A percentile compares a stretch with the other conserved stretches of the same genome.
Conservation (phyloP, 345 rosid genomes). For the Linum usitatissimum region DNA sequence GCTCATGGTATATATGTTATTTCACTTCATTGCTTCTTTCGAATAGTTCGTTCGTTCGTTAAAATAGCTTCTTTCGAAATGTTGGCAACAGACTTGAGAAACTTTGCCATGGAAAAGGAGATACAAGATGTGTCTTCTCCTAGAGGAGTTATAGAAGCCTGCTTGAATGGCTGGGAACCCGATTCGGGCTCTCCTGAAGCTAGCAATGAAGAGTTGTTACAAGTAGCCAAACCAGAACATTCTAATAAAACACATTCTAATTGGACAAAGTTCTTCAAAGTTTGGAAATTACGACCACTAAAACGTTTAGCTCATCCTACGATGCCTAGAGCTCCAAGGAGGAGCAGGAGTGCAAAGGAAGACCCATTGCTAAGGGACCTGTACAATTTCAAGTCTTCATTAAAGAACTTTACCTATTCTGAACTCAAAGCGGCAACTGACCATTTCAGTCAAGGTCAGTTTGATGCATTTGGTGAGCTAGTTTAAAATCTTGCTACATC, state of each 20-base stretch:
- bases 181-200: constrained; percentile 10
- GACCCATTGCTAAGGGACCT: constrained; percentile 38
- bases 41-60: no score
- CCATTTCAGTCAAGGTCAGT: constrained; percentile 50
- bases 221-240: constrained; percentile 15
- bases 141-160: constrained; percentile 55
- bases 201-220: constrained; percentile 9
- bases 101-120: constrained; percentile 33
- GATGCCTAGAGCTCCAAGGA: constrained; percentile 23
- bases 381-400: constrained; percentile 48
- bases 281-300: constrained; percentile 50
- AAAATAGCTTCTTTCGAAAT: neutral
- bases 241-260: constrained; percentile 30
- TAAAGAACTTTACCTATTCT: constrained; percentile 43
- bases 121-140: constrained; percentile 44
- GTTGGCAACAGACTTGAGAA: constrained; percentile 38
- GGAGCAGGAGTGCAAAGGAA: constrained; percentile 32
- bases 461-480: no score
- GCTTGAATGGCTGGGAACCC: constrained; percentile 23
- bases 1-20: constrained; percentile 34
- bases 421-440: constrained; percentile 62
- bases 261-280: constrained; percentile 60
- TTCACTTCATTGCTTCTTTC: neutral
- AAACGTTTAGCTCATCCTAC: constrained; percentile 43
- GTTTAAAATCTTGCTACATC: neutral